Percentiles rank a stretch among this genome's conserved stretches.
phyloP scores from a whole-genome alignment of 2,329 filamentous ascomycete genomes.

The Cytospora leucostoma region DNA sequence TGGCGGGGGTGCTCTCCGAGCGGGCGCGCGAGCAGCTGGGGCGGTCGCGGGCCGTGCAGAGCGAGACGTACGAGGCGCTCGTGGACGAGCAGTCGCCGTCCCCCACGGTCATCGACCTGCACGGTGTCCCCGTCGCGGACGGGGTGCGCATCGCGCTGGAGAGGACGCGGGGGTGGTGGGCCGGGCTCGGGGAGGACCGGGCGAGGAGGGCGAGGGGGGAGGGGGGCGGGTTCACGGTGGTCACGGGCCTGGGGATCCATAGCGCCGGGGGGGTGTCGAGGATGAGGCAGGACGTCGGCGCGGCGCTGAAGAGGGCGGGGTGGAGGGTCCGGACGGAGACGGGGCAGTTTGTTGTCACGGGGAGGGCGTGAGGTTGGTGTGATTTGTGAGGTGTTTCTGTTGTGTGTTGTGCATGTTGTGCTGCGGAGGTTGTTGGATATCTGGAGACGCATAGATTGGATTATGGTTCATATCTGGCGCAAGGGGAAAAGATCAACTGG shows the following conservation, averaged over 20 bases:
- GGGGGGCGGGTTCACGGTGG: slow-evolving; percentile 65
- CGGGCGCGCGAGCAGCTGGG: slow-evolving; percentile 65
- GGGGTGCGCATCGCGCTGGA: slow-evolving; percentile 76
- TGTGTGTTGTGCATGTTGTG: neutral
- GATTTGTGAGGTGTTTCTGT: neutral
- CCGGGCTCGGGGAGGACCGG: slow-evolving; percentile 65
- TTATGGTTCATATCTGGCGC: neutral
- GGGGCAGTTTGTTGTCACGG: slow-evolving; percentile 71
- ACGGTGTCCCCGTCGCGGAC: slow-evolving; percentile 79
- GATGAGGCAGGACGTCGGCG: slow-evolving; percentile 77
- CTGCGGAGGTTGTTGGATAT: neutral
- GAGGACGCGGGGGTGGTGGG: slow-evolving; percentile 75
- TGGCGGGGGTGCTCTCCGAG: slow-evolving; percentile 73
- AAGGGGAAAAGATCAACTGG: too few relatives aligned
- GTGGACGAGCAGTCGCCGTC: slow-evolving; percentile 73
- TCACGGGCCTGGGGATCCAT: slow-evolving; percentile 81
- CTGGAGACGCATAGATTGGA: neutral
- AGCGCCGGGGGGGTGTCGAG: slow-evolving; percentile 74
- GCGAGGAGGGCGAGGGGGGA: slow-evolving; percentile 49
- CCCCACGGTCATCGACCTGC: slow-evolving; percentile 68
- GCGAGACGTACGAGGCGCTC: slow-evolving; percentile 68
- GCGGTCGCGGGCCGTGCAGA: slow-evolving; percentile 58
- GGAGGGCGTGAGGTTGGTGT: slow-evolving; percentile 37
- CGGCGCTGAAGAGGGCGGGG: slow-evolving; percentile 72
- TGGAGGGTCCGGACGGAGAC: slow-evolving; percentile 78